These are phyloP conservation scores for Penicillium coprophilum DNA, from an alignment of 495 filamentous ascomycete species.

Conservation along the genomic window DNA sequence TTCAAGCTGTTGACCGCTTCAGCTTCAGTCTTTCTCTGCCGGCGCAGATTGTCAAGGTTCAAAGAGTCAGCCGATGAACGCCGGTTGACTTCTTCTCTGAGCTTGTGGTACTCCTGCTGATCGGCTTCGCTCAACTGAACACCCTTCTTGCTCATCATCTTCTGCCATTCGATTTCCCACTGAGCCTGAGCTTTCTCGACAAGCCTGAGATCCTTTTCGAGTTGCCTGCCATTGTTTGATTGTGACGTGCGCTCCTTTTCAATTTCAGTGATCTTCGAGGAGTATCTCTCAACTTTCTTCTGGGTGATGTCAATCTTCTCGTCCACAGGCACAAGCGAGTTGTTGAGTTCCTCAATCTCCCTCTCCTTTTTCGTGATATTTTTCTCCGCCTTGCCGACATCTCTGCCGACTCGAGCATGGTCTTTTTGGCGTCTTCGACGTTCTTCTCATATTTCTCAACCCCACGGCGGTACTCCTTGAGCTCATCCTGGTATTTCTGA, in stretches of 20 bases:
- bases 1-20: constrained; percentile 83
- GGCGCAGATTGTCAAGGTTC: constrained; percentile 77
- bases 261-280: constrained; percentile 66
- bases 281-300: constrained; percentile 63
- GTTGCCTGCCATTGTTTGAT: constrained; percentile 59
- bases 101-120: constrained; percentile 82
- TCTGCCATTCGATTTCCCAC: constrained; percentile 85
- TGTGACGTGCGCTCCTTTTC: constrained; percentile 74
- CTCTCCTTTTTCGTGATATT: constrained; percentile 82
- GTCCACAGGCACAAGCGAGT: constrained; percentile 80
- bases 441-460: constrained; percentile 81
- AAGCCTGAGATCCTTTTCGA: constrained; percentile 74
- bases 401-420: constrained; percentile 73
- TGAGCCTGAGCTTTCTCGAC: constrained; percentile 88
- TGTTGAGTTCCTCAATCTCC: constrained; percentile 83
- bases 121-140: constrained; percentile 82
- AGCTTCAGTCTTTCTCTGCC: constrained; percentile 85
- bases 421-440: constrained; percentile 86
- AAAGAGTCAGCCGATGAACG: constrained; percentile 78
- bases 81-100: constrained; percentile 83
- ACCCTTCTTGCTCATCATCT: constrained; percentile 79
- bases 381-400: constrained; percentile 78
- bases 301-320: constrained; percentile 87
- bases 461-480: constrained; percentile 87
- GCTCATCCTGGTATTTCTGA: constrained; percentile 89